These are phyloP conservation scores for Gaeumannomyces tritici DNA, from an alignment of 2,329 filamentous ascomycete species.

Conservation along the genomic window DNA sequence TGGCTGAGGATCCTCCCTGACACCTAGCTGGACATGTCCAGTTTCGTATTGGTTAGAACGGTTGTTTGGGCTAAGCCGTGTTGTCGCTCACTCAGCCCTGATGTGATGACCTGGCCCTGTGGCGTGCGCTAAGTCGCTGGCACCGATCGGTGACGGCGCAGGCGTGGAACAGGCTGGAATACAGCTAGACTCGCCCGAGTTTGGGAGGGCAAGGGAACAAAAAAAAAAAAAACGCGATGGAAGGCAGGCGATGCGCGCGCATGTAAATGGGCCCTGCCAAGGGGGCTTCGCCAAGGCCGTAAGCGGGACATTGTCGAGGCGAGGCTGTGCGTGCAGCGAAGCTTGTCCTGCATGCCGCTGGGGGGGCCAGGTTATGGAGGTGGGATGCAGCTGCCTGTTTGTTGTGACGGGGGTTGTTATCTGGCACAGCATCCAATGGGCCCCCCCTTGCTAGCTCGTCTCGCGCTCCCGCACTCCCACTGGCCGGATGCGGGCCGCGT, in stretches of 20 bases:
- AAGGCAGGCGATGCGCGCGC: not conserved
- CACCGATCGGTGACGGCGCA: not conserved
- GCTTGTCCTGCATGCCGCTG: too few relatives aligned
- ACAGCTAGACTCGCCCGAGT: not conserved
- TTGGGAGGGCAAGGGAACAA: too few relatives aligned
- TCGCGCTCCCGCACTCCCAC: not conserved
- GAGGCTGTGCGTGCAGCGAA: not conserved
- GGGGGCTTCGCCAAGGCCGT: not conserved
- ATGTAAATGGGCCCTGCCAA: not conserved
- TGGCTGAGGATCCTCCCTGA: not conserved
- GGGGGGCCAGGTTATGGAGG: too few relatives aligned
- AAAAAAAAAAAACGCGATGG: not conserved
- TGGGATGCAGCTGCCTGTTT: not conserved
- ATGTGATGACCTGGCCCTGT: too few relatives aligned
- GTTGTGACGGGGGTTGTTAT: not conserved
- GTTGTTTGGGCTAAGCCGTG: not conserved
- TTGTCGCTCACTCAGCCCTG: not conserved
- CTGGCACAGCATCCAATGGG: not conserved
- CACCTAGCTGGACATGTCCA: not conserved
- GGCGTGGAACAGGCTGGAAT: not conserved
- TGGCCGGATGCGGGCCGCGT: not conserved
- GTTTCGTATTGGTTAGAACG: not conserved
- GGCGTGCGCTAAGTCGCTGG: not conserved
- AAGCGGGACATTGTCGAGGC: not conserved
- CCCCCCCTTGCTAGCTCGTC: not conserved